These are phyloP conservation scores for Saccharomycopsis fermentans DNA, from an alignment of 805 yeast genomes.

Conservation along the genomic window DNA sequence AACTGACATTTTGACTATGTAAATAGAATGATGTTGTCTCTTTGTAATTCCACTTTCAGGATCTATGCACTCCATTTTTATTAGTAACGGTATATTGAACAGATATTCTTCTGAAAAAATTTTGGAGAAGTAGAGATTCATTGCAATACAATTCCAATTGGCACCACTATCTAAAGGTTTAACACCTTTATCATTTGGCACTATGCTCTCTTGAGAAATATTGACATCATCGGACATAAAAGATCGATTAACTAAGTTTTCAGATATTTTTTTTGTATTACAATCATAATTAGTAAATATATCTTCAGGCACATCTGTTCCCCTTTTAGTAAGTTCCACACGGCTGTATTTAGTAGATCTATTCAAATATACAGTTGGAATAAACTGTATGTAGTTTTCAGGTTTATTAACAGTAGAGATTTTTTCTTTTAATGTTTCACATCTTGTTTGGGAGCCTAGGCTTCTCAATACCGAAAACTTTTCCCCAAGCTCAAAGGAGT, in stretches of 20 bases:
- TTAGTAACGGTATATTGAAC: constrained; percentile 1
- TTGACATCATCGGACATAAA: neutral
- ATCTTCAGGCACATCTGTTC: neutral
- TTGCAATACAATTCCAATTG: constrained; percentile 11
- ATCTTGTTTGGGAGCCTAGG: neutral
- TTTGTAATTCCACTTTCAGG: neutral
- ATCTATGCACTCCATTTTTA: neutral
- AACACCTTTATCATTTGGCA: neutral
- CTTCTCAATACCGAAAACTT: neutral
- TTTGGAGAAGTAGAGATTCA: constrained; percentile 7
- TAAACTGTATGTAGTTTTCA: constrained; percentile 5
- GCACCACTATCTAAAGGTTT: constrained; percentile 12
- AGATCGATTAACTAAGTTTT: neutral
- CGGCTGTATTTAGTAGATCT: constrained; percentile 4
- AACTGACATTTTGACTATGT: neutral
- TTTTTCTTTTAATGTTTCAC: neutral
- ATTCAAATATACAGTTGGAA: constrained; percentile 8
- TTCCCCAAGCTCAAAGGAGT: constrained; percentile 5
- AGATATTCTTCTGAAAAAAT: neutral
- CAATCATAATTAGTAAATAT: neutral
- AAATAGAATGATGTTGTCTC: neutral
- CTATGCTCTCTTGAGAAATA: neutral
- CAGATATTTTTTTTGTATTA: neutral
- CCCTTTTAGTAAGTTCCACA: constrained; percentile 5
- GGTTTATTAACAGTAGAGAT: neutral